Evolutionary conservation across 2,329 filamentous ascomycete species (phyloP), one percentile per base, ranked within the genome.

Genomic region (Exophiala calicioides): DNA sequence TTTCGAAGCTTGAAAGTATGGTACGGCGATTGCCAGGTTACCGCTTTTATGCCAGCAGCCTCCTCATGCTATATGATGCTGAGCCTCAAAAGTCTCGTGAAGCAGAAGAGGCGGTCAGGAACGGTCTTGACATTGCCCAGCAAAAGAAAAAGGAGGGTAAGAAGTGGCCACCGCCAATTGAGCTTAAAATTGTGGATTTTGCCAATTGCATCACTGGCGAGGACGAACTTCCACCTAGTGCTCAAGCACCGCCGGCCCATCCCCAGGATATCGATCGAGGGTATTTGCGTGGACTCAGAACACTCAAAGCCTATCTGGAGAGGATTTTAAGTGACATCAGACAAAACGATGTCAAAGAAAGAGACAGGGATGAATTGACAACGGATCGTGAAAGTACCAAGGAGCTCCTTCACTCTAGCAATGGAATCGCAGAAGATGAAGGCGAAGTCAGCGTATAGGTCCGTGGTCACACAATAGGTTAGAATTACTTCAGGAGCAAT

Each of bases 151-250:
- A 47, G 5, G 44, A 58, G 9, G 60, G 53, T 34, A 60, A 57
- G 21, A 62, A 61, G 44, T 60, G 58, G 33, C 74, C 73, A 29
- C 60, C 49, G 47, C 58, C 84, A 56, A 90, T 95, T 62, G 88
- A 95, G 66, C 84, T 98, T 70, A 96, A 96, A 69, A 94, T 98
- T 66, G 91, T 95, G 47, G 93, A 98, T 68, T 98, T 98, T 71
- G 93, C 93, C 55, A 98, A 98, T 65, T 96, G 91, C 62, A 84
- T 97, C 26, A 97, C 90, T 1, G 87, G 88, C 3, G 86, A 93
- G 56, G 90, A 95, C 60, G 65, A 70, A 38, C 61, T 80, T 3
- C 70, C 77, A 1, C 69, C 82, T 8, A 75, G 81, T 49, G 69
- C 75, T 1, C 70, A 74, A 13, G 96, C 91, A 59, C 93, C 93